Conservation (phyloP, 192 early-diverging fungal species). For the Oehlia diaphana region DNA sequence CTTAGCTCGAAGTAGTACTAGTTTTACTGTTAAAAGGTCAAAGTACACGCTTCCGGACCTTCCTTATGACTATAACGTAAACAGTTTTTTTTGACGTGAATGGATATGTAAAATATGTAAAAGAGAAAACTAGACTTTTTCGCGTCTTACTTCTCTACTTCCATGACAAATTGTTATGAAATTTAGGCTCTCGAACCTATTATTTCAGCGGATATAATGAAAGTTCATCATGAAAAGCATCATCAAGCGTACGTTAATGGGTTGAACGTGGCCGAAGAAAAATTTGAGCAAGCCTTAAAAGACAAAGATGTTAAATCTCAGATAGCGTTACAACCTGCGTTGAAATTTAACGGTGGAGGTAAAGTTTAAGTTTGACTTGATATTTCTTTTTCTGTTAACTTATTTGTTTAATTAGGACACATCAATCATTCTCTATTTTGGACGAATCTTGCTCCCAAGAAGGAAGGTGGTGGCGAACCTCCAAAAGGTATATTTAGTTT, state of each 20-base stretch:
- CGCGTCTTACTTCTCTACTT: no score
- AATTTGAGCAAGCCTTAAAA: slow-evolving; percentile 69
- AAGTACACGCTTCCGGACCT: slow-evolving; percentile 91
- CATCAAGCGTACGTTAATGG: slow-evolving; percentile 88
- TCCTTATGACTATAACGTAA: slow-evolving; percentile 78
- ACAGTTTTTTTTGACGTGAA: slow-evolving; percentile 18
- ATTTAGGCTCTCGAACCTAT: slow-evolving; percentile 86
- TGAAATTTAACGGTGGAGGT: slow-evolving; percentile 96
- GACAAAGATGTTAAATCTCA: slow-evolving; percentile 71
- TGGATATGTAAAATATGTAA: background rate
- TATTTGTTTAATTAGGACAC: slow-evolving; percentile 48
- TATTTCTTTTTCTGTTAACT: background rate
- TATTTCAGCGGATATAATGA: slow-evolving; percentile 93
- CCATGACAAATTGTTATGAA: background rate
- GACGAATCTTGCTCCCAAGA: slow-evolving; percentile 86
- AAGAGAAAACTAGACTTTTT: background rate
- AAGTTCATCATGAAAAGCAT: slow-evolving; percentile 93
- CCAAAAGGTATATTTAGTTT: slow-evolving; percentile 53
- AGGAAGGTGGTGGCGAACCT: slow-evolving; percentile 74
- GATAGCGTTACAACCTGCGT: slow-evolving; percentile 73
- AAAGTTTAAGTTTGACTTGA: slow-evolving; percentile 18
- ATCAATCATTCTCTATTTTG: slow-evolving; percentile 95
- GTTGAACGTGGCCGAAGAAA: slow-evolving; percentile 92
- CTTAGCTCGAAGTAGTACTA: background rate
- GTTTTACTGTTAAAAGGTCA: slow-evolving; percentile 29